Percentiles rank a stretch among this genome's conserved stretches.
Evolutionary conservation across 2,329 filamentous ascomycete genomes (phyloP).

Genomic region (Myriosclerotinia scirpicola): DNA sequence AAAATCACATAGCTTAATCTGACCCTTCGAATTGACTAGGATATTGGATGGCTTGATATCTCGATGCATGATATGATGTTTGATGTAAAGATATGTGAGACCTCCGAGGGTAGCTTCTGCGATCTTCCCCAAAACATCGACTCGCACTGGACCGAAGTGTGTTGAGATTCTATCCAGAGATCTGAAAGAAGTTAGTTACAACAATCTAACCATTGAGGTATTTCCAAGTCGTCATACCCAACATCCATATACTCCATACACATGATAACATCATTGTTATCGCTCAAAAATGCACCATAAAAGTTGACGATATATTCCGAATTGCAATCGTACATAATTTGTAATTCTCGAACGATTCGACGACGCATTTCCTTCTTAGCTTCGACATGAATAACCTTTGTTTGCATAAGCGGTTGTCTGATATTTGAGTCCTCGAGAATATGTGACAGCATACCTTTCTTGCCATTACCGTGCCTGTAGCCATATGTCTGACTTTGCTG

Average conservation of each 20-base stretch:
- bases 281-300: slow-evolving; percentile 95
- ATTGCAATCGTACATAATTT: slow-evolving; percentile 98
- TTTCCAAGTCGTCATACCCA: slow-evolving; percentile 65
- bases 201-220: not conserved
- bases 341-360: slow-evolving; percentile 92
- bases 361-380: slow-evolving; percentile 96
- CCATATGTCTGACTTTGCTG: slow-evolving; percentile 94
- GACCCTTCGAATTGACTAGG: slow-evolving; percentile 87
- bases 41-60: slow-evolving; percentile 99
- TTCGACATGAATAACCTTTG: slow-evolving; percentile 92
- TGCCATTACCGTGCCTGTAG: slow-evolving; percentile 95
- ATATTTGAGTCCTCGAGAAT: not conserved
- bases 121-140: slow-evolving; percentile 96
- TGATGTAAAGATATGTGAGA: slow-evolving; percentile 90
- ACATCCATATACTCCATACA: slow-evolving; percentile 99
- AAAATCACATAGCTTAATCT: slow-evolving; percentile 98
- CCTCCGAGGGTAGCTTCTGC: slow-evolving; percentile 93
- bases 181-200: slow-evolving; percentile 50
- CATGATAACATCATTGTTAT: slow-evolving; percentile 97
- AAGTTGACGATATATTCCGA: slow-evolving; percentile 97
- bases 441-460: slow-evolving; percentile 69
- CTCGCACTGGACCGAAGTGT: slow-evolving; percentile 90
- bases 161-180: slow-evolving; percentile 91
- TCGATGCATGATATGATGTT: slow-evolving; percentile 97
- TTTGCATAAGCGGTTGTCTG: slow-evolving; percentile 16